Evolutionary conservation across 1,139 yeast genomes (phyloP).

Genomic region (Zygosaccharomyces sapae): DNA sequence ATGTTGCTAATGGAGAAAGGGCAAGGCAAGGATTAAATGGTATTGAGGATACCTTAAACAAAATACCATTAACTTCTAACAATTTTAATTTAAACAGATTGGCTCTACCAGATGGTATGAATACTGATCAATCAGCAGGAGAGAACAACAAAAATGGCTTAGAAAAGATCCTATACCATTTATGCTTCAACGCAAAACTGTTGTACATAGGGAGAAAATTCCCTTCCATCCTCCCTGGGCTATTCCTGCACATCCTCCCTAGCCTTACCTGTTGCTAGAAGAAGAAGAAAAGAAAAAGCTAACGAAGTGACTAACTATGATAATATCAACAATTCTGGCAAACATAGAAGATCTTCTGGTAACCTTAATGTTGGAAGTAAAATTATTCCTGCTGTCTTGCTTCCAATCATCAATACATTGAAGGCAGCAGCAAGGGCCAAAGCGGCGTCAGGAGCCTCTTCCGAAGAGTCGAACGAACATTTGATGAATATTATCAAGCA

Average conservation of each 20-base stretch:
- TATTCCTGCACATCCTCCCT: slow-evolving; percentile 34
- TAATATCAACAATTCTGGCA: slow-evolving; percentile 8
- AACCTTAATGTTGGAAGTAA: slow-evolving; percentile 20
- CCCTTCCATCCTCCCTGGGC: slow-evolving; percentile 36
- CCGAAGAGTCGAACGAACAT: slow-evolving; percentile 33
- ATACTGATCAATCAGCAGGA: slow-evolving; percentile 10
- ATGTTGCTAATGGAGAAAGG: slow-evolving; percentile 7
- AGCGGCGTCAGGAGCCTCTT: slow-evolving; percentile 34
- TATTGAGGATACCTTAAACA: slow-evolving; percentile 18
- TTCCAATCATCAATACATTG: slow-evolving; percentile 33
- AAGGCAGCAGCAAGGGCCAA: slow-evolving; percentile 35
- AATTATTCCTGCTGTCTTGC: slow-evolving; percentile 29
- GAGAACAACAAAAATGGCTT: slow-evolving; percentile 4
- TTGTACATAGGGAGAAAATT: slow-evolving; percentile 33
- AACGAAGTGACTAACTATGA: slow-evolving; percentile 9
- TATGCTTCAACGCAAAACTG: slow-evolving; percentile 20
- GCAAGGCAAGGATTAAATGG: slow-evolving; percentile 15
- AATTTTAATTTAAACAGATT: slow-evolving; percentile 12
- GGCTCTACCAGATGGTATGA: slow-evolving; percentile 17
- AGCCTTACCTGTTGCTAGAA: slow-evolving; percentile 32
- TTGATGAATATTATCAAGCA: slow-evolving; percentile 34
- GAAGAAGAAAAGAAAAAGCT: slow-evolving; percentile 21
- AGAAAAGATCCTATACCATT: slow-evolving; percentile 2
- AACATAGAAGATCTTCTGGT: slow-evolving; percentile 7
- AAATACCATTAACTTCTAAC: slow-evolving; percentile 13